phyloP scores from a whole-genome alignment of 164 flowering plant genomes.

The Berberis thunbergii region DNA sequence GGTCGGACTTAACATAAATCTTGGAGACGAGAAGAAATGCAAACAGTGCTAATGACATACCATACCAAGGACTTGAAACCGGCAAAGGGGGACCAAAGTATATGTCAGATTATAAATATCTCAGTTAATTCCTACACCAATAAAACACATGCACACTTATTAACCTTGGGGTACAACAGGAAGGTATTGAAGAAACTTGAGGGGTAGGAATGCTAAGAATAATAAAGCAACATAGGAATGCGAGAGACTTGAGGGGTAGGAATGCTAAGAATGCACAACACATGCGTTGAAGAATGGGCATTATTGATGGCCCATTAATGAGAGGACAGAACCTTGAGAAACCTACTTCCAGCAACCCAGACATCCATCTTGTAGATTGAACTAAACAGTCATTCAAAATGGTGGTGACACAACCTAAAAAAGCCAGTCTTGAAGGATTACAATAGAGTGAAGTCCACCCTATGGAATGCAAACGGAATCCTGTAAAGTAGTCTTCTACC shows the following conservation, averaged over 20 bases:
- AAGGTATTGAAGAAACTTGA: conserved; percentile 1
- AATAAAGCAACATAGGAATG: too few relatives aligned
- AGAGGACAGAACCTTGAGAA: conserved; percentile 2
- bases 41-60: conserved; percentile 4
- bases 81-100: neutral
- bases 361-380: neutral
- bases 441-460: conserved; percentile 2
- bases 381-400: neutral
- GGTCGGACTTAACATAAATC: conserved; percentile 8
- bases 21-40: conserved; percentile 8
- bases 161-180: neutral
- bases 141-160: too few relatives aligned
- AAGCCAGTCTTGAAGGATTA: conserved; percentile 3
- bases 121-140: too few relatives aligned
- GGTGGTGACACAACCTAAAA: neutral
- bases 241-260: too few relatives aligned
- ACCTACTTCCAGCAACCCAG: neutral
- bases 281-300: neutral
- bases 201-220: neutral
- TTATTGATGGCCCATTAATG: neutral
- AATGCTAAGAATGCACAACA: neutral
- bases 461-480: conserved; percentile 19
- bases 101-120: neutral
- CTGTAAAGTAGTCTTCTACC: conserved; percentile 43
- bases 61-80: conserved; percentile 21